Base-by-base conservation (phyloP, 352 stramenopile genomes). In the Phytophthora sp. region DNA sequence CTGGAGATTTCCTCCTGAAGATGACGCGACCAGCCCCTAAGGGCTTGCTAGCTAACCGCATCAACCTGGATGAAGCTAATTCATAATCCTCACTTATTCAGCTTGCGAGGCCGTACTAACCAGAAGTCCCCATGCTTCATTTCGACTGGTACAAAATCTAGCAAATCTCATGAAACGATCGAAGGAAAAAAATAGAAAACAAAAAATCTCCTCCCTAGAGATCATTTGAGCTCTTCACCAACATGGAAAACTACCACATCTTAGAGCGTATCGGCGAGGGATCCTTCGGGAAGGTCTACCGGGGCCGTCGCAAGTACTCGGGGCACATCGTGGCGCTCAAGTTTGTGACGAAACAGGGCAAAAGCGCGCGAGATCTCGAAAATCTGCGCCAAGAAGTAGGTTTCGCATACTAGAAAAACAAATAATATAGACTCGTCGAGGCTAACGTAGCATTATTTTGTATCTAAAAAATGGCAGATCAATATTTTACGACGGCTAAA, bases 341-440 rank as follows among this genome's bases (percentile, higher is more conserved):
- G 73, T 98, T 98, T 66, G 96, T 98, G 27, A 86, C 84, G 39
- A 98, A 98, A 73, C 88, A 96, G 39, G 90, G 90, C 50, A 98
- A 98, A 75, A 96, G 74, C 41, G 81, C 85, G n/a, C 88, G 85
- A 38, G 93, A 98, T 64, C 68, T 98, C 12, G 70, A 87, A 33
- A 97, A 96, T 61, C 77, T 98, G 24, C 90, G 95, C 30, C 80
- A 97, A 71, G 95, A 98, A 81, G 85, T 94, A 63, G 11, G 56
- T 61, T 18, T 38, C 2, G 5, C n/a, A 47, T 31, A n/a, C n/a
- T 36, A 62, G 27, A 63, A 52, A 1, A 38, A 29, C 31, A 45
- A 35, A 35, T 3, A 23, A 36, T 33, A 41, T 33, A 13, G 13
- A 29, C 4, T 13, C 42, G 26, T 41, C 24, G 31, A 53, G 15